Base-by-base conservation (phyloP, 192 early-diverging fungal genomes). In the Mortierella claussenii region DNA sequence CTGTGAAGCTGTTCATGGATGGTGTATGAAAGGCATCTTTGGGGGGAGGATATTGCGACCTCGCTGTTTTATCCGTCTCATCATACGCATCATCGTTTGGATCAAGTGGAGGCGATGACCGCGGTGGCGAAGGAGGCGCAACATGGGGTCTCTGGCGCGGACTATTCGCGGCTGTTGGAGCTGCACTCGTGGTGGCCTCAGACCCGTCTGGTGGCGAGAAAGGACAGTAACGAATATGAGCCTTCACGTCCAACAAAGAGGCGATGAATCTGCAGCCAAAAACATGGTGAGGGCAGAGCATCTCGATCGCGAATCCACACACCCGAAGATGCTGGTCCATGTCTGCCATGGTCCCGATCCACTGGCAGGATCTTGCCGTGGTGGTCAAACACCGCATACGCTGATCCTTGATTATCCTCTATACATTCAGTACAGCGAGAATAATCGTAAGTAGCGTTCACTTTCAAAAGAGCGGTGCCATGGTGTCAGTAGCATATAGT, bases 361-460 rank as follows among this genome's bases (percentile, higher is more conserved):
- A 68, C 20, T 68, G 65, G 24, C 65, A 68, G 5, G 55, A 68
- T 31, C 55, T 68, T 23, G 34, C 4, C 65, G 51, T 68, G 8
- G 65, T 50, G 15, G 65, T 68, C 4, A 55, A 55, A 58, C 65
- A 68, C 21, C 55, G 44, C 12, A 68, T 32, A 21, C 34, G 27
- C 47, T 58, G 65, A 15, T 54, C 55, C 17, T 51, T 21, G 2
- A 68, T 57, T n/a, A 58, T 58, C 34, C 65, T 58, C 65, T 68
- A 58, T 17, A 6, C 26, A 30, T 10, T 4, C 28, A 30, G 6
- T 2, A 55, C 28, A 46, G 20, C 28, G 0, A n/a, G n/a, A 60
- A 49, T 0, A n/a, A 45, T 24, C 28, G 27, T 43, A 0, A 17
- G 10, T 0, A 60, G 37, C 18, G 18, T 30, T 24, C n/a, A n/a